Evolutionary conservation across 192 early-diverging fungal genomes (phyloP), one percentile per base, ranked within the genome.

Genomic region (Rhizophlyctis rosea): DNA sequence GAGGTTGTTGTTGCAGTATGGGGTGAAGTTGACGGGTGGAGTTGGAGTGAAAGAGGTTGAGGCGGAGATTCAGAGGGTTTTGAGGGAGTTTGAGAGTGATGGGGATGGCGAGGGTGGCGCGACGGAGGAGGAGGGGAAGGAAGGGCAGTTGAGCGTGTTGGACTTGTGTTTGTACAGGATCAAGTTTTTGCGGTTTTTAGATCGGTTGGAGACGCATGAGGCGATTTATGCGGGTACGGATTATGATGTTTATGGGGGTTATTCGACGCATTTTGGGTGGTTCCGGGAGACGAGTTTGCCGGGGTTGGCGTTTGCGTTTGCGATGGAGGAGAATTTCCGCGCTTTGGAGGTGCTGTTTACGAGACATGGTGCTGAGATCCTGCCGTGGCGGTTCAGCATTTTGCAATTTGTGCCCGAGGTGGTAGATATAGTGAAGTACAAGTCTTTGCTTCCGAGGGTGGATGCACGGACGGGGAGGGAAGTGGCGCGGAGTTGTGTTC

Each of bases 241-340:
- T 16, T 44, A 13, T 44, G 39, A 18, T 44, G 7, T 18, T 44
- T 7, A 18, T 18, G 39, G 39, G 9, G 47, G 61, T 0, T 85
- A 87, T 44, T 65, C 68, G 25, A 72, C 72, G 3, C 67, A 73
- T 4, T 90, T 81, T 57, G 65, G 54, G 3, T 56, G 63, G 21
- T 91, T 90, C 66, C 73, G 85, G 9, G 83, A 89, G 47, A 54
- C 69, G n/a, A 74, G 87, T 73, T 76, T 91, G 13, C 74, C 81
- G 1, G 65, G 63, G 2, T 71, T 81, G 49, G 88, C 84, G 0
- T 77, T 78, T 54, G 62, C 75, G 18, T 85, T 73, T 68, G 89
- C 89, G 0, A 62, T 76, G 2, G 60, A 67, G 32, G 85, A 81
- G 52, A 76, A 84, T 32, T 64, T 84, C 39, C 55, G 72, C 44